Percentiles rank a stretch among this genome's conserved stretches.
These are phyloP conservation scores for Dipodascus geniculatus DNA, from an alignment of 805 yeast genomes.

Conservation along the genomic window DNA sequence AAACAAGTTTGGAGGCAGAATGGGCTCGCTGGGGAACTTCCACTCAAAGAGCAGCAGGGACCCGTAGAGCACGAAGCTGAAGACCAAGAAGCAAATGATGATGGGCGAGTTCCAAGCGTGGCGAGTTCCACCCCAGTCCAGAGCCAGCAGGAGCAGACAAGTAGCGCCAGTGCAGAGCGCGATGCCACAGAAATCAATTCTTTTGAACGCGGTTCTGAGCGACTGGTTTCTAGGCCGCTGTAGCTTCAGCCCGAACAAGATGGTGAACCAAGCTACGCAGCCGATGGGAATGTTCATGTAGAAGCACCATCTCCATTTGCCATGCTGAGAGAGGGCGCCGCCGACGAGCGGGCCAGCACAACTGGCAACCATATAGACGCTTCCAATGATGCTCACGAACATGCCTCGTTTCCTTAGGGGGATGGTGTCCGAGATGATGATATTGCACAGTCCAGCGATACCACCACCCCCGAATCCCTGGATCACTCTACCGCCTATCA, in stretches of 20 bases:
- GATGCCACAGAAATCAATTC: slow-evolving; percentile 44
- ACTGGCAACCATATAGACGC: slow-evolving; percentile 20
- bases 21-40: slow-evolving; percentile 26
- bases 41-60: slow-evolving; percentile 40
- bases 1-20: slow-evolving; percentile 34
- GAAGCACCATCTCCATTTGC: slow-evolving; percentile 44
- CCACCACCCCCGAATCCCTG: slow-evolving; percentile 66
- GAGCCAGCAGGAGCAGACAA: slow-evolving; percentile 32
- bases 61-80: slow-evolving; percentile 32
- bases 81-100: slow-evolving; percentile 32
- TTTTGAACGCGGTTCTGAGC: slow-evolving; percentile 29
- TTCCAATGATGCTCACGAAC: slow-evolving; percentile 15
- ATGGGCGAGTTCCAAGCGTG: slow-evolving; percentile 43
- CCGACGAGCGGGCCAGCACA: slow-evolving; percentile 44
- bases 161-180: slow-evolving; percentile 38
- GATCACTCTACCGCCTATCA: slow-evolving; percentile 54
- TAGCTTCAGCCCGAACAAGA: slow-evolving; percentile 15
- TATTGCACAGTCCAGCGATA: slow-evolving; percentile 39
- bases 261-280: slow-evolving; percentile 22
- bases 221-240: slow-evolving; percentile 28
- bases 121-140: slow-evolving; percentile 42
- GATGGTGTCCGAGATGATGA: slow-evolving; percentile 38
- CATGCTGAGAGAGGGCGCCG: slow-evolving; percentile 35
- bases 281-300: slow-evolving; percentile 34
- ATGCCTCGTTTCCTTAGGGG: slow-evolving; percentile 16